Evolutionary conservation across 441 rosid species (phyloP), one percentile per base, ranked within the genome.

Genomic region (Jatropha podagrica): DNA sequence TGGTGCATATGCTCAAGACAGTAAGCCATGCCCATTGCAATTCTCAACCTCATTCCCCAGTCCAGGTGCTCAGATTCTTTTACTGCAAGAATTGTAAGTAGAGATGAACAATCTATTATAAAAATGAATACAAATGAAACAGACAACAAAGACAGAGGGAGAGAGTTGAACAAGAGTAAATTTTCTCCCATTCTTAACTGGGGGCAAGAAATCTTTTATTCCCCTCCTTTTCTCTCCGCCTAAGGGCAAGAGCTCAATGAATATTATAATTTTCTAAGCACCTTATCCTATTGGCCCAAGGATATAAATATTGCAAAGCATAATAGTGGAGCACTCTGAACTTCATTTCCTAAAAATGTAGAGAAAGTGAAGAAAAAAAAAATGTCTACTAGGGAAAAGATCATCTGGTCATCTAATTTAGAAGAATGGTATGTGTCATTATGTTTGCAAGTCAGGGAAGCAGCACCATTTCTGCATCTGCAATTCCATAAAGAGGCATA

Each of bases 1-100:
- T 87, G 92, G 86, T 94, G 99, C 96, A 91, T 86, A 80, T 94
- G 88, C 70, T 94, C 97, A 26, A 96, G 90, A 84, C 97, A 96
- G 83, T 94, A 92, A 42, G 97, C 95, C 80, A 88, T 82, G 68
- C 99, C 98, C 98, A 90, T 90, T 63, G 85, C 80, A 82, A 92
- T 91, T 77, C 99, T 85, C 61, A 92, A 75, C 82, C 98, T 80
- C 83, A 87, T 86, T 67, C 83, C 86, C 99, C 98, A 96, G 85
- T 92, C 87, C 84, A 96, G 85, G 79, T 89, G 98, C 82, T 96
- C 98, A 3, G 90, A 78, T 80, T 89, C 97, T 82, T 88, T 85
- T 76, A 89, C 99, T 96, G 89, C 82, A 84, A 65, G 61, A 52
- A 65, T 68, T 72, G 61, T 60, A 8, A 6, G 23, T 71, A 77